phyloP scores from a whole-genome alignment of 139 green algal genomes.

The Monoraphidium neglectum region DNA sequence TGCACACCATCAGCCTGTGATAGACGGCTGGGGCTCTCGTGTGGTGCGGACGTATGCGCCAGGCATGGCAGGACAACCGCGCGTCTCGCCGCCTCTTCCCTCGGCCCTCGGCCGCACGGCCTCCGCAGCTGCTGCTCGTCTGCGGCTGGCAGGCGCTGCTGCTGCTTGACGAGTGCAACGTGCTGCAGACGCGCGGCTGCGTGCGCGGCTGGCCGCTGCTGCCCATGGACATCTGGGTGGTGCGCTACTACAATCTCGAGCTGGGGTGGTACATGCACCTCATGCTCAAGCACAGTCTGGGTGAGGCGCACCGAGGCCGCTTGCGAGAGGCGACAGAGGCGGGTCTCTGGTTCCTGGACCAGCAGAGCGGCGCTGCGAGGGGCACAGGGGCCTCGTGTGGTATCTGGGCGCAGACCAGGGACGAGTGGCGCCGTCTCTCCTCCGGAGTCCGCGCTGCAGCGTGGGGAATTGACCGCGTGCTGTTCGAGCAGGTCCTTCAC shows the following conservation, averaged over 20 bases:
- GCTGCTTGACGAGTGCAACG: conserved; percentile 2
- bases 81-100: neutral
- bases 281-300: conserved; percentile 37
- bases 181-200: conserved; percentile 27
- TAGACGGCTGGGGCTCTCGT: no score
- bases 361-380: no score
- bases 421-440: no score
- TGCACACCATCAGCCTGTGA: no score
- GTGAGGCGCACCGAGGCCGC: neutral
- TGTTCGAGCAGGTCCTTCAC: no score
- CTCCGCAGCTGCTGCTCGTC: conserved; percentile 11
- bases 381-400: no score
- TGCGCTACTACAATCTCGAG: conserved; percentile 39
- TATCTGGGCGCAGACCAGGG: no score
- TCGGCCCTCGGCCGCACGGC: neutral
- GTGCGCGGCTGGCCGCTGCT: conserved; percentile 38
- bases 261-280: conserved; percentile 49
- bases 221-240: conserved; percentile 5
- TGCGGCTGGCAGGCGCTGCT: conserved; percentile 21
- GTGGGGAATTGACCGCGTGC: no score
- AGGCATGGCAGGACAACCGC: neutral
- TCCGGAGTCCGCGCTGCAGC: no score
- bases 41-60: neutral
- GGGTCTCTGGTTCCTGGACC: no score
- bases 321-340: no score